Evolutionary conservation across 352 stramenopile species (phyloP).

Genomic region (Globisporangium heterothallicum): DNA sequence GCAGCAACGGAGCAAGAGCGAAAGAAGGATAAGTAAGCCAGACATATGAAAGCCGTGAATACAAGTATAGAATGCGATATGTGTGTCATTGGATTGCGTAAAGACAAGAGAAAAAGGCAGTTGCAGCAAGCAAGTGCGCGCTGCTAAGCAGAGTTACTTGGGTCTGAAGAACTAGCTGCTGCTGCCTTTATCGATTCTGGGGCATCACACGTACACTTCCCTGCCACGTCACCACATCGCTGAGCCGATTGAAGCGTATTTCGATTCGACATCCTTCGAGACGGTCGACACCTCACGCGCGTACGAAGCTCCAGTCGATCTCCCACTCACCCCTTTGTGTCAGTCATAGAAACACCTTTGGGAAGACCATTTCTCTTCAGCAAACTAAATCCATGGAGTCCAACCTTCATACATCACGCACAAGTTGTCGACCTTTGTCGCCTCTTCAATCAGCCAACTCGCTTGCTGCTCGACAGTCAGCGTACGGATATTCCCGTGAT

Average conservation of each 20-base stretch:
- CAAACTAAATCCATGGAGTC: conserved; percentile 79
- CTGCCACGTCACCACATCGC: too few relatives aligned
- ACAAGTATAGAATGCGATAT: too few relatives aligned
- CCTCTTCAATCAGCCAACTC: conserved; percentile 74
- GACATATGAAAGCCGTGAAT: not conserved
- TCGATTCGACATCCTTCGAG: too few relatives aligned
- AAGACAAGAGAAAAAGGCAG: too few relatives aligned
- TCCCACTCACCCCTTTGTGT: not conserved
- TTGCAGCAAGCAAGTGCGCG: too few relatives aligned
- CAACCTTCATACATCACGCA: conserved; percentile 88
- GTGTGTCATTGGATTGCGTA: not conserved
- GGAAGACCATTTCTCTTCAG: not conserved
- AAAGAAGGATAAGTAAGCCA: conserved; percentile 14
- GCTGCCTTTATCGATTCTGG: too few relatives aligned
- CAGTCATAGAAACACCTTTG: too few relatives aligned
- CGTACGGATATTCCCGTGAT: conserved; percentile 23
- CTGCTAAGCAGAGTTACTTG: too few relatives aligned
- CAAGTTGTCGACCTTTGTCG: conserved; percentile 76
- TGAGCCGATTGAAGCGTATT: too few relatives aligned
- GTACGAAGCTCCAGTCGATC: not conserved
- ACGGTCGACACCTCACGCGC: too few relatives aligned
- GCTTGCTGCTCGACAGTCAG: conserved; percentile 71
- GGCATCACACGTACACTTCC: too few relatives aligned
- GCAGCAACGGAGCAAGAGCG: not conserved
- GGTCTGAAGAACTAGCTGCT: too few relatives aligned